Conservation (phyloP, 768 basidiomycete species). For the Panellus pusillus region DNA sequence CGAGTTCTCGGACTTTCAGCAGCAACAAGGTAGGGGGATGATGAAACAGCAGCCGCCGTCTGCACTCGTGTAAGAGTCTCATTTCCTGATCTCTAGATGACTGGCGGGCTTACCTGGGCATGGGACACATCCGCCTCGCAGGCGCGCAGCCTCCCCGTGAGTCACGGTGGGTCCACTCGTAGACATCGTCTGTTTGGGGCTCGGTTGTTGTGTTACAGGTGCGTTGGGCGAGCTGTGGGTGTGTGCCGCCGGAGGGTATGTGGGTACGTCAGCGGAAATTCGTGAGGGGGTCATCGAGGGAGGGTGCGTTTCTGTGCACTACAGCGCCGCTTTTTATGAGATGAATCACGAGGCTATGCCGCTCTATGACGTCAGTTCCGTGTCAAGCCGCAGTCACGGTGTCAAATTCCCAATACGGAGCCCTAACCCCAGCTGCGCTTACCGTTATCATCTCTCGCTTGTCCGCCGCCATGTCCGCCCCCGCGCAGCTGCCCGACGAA, state of each 20-base stretch:
- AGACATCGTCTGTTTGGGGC: constrained; percentile 15
- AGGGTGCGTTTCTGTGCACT: background rate
- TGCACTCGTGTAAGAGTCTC: constrained; percentile 15
- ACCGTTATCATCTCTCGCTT: constrained; percentile 8
- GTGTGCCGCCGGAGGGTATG: constrained; percentile 5
- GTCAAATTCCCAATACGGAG: background rate
- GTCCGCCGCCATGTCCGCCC: constrained; percentile 38
- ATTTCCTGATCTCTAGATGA: background rate
- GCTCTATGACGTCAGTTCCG: constrained; percentile 2
- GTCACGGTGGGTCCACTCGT: constrained; percentile 3
- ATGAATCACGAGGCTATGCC: background rate
- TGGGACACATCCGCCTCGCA: constrained; percentile 33
- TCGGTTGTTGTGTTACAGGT: constrained; percentile 22
- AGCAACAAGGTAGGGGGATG: constrained; percentile 37
- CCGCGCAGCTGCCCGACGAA: constrained; percentile 34
- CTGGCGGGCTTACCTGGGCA: constrained; percentile 27
- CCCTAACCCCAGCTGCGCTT: background rate
- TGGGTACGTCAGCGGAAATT: background rate
- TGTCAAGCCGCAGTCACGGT: too few species aligned
- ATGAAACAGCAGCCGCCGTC: constrained; percentile 37
- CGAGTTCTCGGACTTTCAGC: background rate
- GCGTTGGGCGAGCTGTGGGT: background rate
- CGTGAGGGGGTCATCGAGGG: constrained; percentile 9
- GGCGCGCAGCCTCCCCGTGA: constrained; percentile 19
- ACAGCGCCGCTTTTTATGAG: background rate